A percentile compares a stretch with the other conserved stretches of the same genome.
phyloP scores from a whole-genome alignment of 2,329 filamentous ascomycete species.

The Aspergillus clavatus region DNA sequence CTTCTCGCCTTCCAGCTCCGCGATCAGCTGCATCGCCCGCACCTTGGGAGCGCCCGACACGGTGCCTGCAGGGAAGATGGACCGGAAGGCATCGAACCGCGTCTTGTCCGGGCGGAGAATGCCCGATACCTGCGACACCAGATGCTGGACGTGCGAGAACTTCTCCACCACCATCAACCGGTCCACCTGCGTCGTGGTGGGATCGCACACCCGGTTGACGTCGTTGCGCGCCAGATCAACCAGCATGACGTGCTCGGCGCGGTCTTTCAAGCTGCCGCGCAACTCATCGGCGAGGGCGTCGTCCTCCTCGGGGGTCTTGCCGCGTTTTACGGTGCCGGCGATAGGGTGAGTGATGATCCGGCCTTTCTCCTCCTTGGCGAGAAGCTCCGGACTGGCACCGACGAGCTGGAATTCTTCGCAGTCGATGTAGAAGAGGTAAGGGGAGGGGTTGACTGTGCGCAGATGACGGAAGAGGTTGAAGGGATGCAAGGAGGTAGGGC shows the following conservation, averaged over 20 bases:
- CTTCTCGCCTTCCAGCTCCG: slow-evolving; percentile 89
- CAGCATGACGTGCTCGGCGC: slow-evolving; percentile 94
- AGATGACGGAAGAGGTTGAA: slow-evolving; percentile 98
- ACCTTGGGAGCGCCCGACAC: slow-evolving; percentile 96
- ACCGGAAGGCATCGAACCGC: slow-evolving; percentile 90
- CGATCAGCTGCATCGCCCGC: slow-evolving; percentile 93
- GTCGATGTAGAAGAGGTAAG: slow-evolving; percentile 94
- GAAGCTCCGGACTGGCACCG: slow-evolving; percentile 87
- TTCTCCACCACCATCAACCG: slow-evolving; percentile 89
- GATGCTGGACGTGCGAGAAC: slow-evolving; percentile 95
- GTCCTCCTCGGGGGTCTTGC: slow-evolving; percentile 75
- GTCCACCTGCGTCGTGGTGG: slow-evolving; percentile 82
- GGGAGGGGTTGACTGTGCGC: slow-evolving; percentile 94
- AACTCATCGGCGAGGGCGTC: slow-evolving; percentile 71
- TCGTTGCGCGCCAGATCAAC: slow-evolving; percentile 96
- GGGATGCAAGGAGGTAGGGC: slow-evolving; percentile 84
- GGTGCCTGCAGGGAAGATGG: slow-evolving; percentile 94
- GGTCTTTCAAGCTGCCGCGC: slow-evolving; percentile 78
- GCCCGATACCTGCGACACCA: slow-evolving; percentile 92
- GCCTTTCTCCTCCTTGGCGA: slow-evolving; percentile 83
- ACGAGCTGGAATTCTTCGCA: slow-evolving; percentile 92
- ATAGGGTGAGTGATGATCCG: slow-evolving; percentile 95
- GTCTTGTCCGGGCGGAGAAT: slow-evolving; percentile 78
- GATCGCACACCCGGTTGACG: slow-evolving; percentile 91
- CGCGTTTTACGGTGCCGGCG: slow-evolving; percentile 88